Evolutionary conservation across 2,329 filamentous ascomycete genomes (phyloP).

Genomic region (Macrophomina tecta): DNA sequence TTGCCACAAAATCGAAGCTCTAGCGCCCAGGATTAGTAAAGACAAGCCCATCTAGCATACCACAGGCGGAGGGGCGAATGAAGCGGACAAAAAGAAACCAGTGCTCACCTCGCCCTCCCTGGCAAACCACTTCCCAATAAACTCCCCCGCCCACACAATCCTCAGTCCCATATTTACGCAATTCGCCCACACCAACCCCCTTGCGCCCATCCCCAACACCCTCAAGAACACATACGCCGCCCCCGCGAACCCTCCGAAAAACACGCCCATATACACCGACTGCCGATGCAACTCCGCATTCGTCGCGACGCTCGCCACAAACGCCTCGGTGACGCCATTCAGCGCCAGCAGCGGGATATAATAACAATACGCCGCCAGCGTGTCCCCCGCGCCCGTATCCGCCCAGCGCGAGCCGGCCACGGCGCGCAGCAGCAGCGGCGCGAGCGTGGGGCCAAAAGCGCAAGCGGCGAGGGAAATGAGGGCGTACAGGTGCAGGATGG

Average conservation of each 20-base stretch:
- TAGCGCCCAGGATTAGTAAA: constrained; percentile 18
- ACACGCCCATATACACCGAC: constrained; percentile 81
- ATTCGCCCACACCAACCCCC: constrained; percentile 85
- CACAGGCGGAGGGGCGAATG: background rate
- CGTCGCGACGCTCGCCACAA: constrained; percentile 85
- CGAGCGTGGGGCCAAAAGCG: constrained; percentile 75
- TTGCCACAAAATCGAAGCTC: constrained; percentile 35
- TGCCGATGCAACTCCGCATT: constrained; percentile 77
- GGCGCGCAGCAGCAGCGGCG: constrained; percentile 74
- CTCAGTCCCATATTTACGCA: constrained; percentile 87
- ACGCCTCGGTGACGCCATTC: constrained; percentile 91
- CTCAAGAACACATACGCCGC: constrained; percentile 77
- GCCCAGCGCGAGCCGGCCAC: constrained; percentile 82
- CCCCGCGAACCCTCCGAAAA: constrained; percentile 76
- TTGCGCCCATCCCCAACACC: constrained; percentile 73
- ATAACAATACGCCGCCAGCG: constrained; percentile 83
- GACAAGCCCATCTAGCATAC: too few species aligned
- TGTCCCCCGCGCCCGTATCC: constrained; percentile 71
- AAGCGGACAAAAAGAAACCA: background rate
- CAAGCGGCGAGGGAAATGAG: constrained; percentile 74
- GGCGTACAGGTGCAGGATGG: constrained; percentile 74
- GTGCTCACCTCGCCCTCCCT: constrained; percentile 30
- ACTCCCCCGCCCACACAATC: constrained; percentile 78
- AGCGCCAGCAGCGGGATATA: constrained; percentile 92
- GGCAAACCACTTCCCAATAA: constrained; percentile 62